Evolutionary conservation across 306 rosid species (phyloP), one percentile per base, ranked within the genome.

Genomic region (Cicer pinnatifidum): DNA sequence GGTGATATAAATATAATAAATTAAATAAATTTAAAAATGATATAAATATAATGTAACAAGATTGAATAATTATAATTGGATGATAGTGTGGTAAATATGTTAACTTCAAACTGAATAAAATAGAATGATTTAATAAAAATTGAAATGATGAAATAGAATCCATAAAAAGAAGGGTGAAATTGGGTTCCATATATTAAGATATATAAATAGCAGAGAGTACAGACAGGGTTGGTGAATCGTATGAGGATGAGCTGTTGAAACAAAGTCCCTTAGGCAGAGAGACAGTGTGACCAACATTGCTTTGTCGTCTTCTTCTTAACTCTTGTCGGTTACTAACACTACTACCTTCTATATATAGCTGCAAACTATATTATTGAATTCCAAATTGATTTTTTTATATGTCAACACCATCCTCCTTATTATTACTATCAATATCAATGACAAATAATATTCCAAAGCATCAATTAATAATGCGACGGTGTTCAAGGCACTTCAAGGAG

Each of bases 401-500:
- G 11, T 23, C 44, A 40, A 1, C 44, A 40, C 48, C 57, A 67
- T 73, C 67, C 11, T 19, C 33, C 33, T 28, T 28, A 28, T 28
- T 28, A 3, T 28, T 28, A 28, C 33, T 28, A 20, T 72, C 89
- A 17, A 17, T 17, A 17, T 17, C 19, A 7, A 57, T 60, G 67
- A 66, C 74, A 76, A 28, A 28, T 28, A 28, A 28, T 28, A 48
- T 47, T 45, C 76, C 73, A 0, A 88, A 84, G 85, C 75, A 67
- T 39, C 59, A 56, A 70, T 56, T 73, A 6, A 78, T 73, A 6
- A 78, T 89, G 91, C 67, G 41, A 15, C 77, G 86, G 47, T 87
- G 90, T 66, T 86, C 90, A 9, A 74, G 83, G 91, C 84, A 78
- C 15, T 71, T 81, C 54, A 59, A 81, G 69, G 91, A 88, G 82